Base-by-base conservation (phyloP, 805 yeast species). In the Saccharomycopsis vini region DNA sequence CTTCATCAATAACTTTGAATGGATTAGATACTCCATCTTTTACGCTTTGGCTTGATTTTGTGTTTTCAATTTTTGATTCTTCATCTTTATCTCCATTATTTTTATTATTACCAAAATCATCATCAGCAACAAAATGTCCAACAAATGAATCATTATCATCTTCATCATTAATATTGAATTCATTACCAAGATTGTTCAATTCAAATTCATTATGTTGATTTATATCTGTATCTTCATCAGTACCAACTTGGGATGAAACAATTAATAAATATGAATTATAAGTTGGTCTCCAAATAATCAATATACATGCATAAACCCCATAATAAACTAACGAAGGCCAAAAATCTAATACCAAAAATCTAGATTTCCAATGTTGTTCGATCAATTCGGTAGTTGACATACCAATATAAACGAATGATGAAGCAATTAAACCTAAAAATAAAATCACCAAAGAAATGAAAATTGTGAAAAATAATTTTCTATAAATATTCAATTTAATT, bases 221-320 rank as follows among this genome's bases (percentile, higher is more conserved):
- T 54, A 77, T 77, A 10, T 74, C 83, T 30, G 74, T 79, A 46
- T 71, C 72, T 50, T 81, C 85, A 47, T 81, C 92, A 6, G 83
- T 82, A 52, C 95, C 92, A 36, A 92, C 69, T 64, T 92, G 97
- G 42, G 87, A 86, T 2, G 96, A 85, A 50, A 89, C 89, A 10
- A 97, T 97, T 57, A 92, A 75, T 76, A 94, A 81, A 56, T 89
- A 84, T 46, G 95, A 88, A 33, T 95, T 87, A 54, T 83, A 92
- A 0, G 97, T 90, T 43, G 99, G 99, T 62, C 98, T 81, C 98
- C 98, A 92, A 50, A 92, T 75, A 67, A 88, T 77, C 4, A 95
- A 85, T 51, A 92, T 71, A 7, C 88, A 75, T 55, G 81, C 73
- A 60, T 92, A 89, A 31, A 89, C 89, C 39, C 80, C 63, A 57